These are phyloP conservation scores for Sporothrix mexicana DNA, from an alignment of 2,329 filamentous ascomycete species.

Conservation along the genomic window DNA sequence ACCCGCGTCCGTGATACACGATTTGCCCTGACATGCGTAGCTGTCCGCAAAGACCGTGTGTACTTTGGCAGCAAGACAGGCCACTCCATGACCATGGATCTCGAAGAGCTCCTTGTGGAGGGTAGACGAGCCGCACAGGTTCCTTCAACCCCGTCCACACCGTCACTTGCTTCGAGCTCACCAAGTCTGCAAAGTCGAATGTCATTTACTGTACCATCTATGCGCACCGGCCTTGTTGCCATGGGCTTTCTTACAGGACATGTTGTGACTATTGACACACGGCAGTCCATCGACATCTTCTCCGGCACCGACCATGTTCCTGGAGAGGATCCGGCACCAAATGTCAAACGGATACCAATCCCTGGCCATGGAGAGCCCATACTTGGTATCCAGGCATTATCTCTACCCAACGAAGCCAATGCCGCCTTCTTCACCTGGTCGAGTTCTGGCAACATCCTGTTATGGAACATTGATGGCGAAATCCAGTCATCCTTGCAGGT, in stretches of 20 bases:
- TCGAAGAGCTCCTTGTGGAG: conserved; percentile 53
- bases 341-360: conserved; percentile 57
- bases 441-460: conserved; percentile 75
- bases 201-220: conserved; percentile 48
- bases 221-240: conserved; percentile 61
- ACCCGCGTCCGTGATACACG: conserved; percentile 68
- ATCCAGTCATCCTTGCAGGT: conserved; percentile 69
- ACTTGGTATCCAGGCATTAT: conserved; percentile 74
- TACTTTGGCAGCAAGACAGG: conserved; percentile 74
- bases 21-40: conserved; percentile 72
- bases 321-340: conserved; percentile 48
- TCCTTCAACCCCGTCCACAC: conserved; percentile 45
- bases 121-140: conserved; percentile 24
- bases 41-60: conserved; percentile 62
- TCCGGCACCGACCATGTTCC: conserved; percentile 52
- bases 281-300: conserved; percentile 75
- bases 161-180: conserved; percentile 9
- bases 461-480: conserved; percentile 79
- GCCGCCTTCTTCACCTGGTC: conserved; percentile 92
- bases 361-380: conserved; percentile 68
- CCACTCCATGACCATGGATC: conserved; percentile 59
- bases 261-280: conserved; percentile 76
- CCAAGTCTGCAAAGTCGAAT: conserved; percentile 4
- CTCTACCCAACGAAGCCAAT: conserved; percentile 62
- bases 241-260: conserved; percentile 71